Percentiles rank a stretch among this genome's conserved stretches.
phyloP scores from a whole-genome alignment of 495 filamentous ascomycete species.

The Penicillium paxilli region DNA sequence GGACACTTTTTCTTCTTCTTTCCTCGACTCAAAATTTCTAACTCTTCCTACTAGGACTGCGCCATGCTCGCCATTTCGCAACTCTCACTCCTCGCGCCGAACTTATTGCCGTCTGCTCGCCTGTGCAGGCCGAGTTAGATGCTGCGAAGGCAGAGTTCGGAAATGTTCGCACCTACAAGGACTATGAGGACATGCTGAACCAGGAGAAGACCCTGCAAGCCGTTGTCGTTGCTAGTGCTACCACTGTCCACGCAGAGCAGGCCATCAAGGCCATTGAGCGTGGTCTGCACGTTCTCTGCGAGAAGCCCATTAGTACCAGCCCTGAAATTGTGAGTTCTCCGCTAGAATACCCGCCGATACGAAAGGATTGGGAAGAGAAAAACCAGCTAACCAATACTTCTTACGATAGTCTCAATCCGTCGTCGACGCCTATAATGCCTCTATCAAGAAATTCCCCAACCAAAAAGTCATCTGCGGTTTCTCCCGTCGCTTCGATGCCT shows the following conservation, averaged over 20 bases:
- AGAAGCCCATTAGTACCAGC: conserved; percentile 50
- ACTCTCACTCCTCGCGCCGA: conserved; percentile 45
- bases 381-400: not conserved
- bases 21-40: not conserved
- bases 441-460: conserved; percentile 33
- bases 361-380: no score
- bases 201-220: conserved; percentile 44
- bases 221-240: conserved; percentile 44
- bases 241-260: conserved; percentile 50
- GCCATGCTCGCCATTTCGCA: conserved; percentile 48
- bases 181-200: conserved; percentile 48
- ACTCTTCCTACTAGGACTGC: conserved; percentile 18
- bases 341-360: not conserved
- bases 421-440: conserved; percentile 36
- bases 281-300: conserved; percentile 52
- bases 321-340: conserved; percentile 25
- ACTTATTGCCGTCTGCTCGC: conserved; percentile 46
- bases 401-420: conserved; percentile 41
- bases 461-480: conserved; percentile 58
- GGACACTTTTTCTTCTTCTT: no score
- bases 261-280: conserved; percentile 50
- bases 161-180: conserved; percentile 30
- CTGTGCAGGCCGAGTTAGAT: conserved; percentile 39
- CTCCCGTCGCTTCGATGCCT: conserved; percentile 52
- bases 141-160: conserved; percentile 40